Evolutionary conservation across 106 monocot genomes (phyloP), one percentile per base, ranked within the genome.

Genomic region (Acanthochlamys bracteata): DNA sequence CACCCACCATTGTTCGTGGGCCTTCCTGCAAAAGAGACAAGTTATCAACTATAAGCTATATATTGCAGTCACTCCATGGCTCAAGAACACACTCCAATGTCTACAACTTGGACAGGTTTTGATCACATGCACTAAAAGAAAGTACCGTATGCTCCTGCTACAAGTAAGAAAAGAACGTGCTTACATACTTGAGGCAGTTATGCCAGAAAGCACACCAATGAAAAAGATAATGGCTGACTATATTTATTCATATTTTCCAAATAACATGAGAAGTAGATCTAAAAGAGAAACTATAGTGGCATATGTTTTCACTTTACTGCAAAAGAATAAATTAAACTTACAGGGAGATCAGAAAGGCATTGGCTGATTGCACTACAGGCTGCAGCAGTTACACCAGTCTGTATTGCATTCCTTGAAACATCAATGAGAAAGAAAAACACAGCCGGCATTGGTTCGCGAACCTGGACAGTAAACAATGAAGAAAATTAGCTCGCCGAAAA

Each of bases 371-470:
- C 92, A 81, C 83, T 84, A 62, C 98, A 99, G 60, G 92, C 92
- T 67, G 98, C 85, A 56, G 98, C 98, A 73, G 98, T 89, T 42
- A 92, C 92, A 55, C 98, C 98, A 68, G 92, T 99, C 26, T 84
- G 85, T 60, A 92, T 63, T n/a, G 92, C 85, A 72, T 92, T 99
- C 83, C 85, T 89, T 21, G 98, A 99, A 10, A 99, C 98, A 75
- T 99, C 98, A 63, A 99, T 73, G 23, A 99, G 73, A 60, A 98
- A 99, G 83, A 92, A 99, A 72, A 89, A 99, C 20, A 92, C 92
- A 61, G 92, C 92, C 70, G 92, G 98, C 98, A 99, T 99, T 65
- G 98, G 98, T 27, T 99, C 98, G 54, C 98, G 92, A 42, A 99
- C 89, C 98, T 99, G 79, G 51, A 51, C 53, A 59, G 3, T 42